Percentiles rank a stretch among this genome's conserved stretches.
Evolutionary conservation across 768 basidiomycete species (phyloP).

Genomic region (Lactifluus volemus): DNA sequence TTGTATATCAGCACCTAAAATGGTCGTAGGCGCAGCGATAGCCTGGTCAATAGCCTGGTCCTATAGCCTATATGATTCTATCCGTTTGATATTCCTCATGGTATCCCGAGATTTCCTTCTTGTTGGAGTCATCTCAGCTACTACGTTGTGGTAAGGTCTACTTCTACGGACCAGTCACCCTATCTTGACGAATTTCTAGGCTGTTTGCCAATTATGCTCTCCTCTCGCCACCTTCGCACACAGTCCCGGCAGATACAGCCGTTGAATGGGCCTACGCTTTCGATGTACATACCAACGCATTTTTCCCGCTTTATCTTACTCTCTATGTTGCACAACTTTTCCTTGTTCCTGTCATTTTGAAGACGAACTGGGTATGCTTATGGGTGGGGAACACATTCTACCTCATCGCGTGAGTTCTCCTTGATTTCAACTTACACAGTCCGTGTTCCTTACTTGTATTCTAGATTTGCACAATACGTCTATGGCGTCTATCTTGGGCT

Average conservation of each 20-base stretch:
- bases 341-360: slow-evolving; percentile 72
- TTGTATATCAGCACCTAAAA: not conserved
- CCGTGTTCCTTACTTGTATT: not conserved
- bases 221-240: slow-evolving; percentile 63
- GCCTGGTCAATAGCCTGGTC: slow-evolving; percentile 85
- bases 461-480: slow-evolving; percentile 81
- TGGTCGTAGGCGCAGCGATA: slow-evolving; percentile 57
- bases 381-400: slow-evolving; percentile 90
- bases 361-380: slow-evolving; percentile 89
- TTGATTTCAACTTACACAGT: not conserved
- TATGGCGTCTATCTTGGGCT: slow-evolving; percentile 88
- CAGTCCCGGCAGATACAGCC: slow-evolving; percentile 55
- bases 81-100: slow-evolving; percentile 71
- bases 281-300: slow-evolving; percentile 94
- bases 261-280: slow-evolving; percentile 95
- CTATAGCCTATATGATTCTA: slow-evolving; percentile 42
- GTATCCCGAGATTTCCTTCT: slow-evolving; percentile 83
- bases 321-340: slow-evolving; percentile 86
- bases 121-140: slow-evolving; percentile 64
- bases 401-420: slow-evolving; percentile 61
- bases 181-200: slow-evolving; percentile 31
- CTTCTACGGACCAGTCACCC: not conserved
- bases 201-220: slow-evolving; percentile 65
- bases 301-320: slow-evolving; percentile 88
- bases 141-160: slow-evolving; percentile 57